These are phyloP conservation scores for Solanum boliviense DNA, from an alignment of 257 asterid genomes.

Conservation along the genomic window DNA sequence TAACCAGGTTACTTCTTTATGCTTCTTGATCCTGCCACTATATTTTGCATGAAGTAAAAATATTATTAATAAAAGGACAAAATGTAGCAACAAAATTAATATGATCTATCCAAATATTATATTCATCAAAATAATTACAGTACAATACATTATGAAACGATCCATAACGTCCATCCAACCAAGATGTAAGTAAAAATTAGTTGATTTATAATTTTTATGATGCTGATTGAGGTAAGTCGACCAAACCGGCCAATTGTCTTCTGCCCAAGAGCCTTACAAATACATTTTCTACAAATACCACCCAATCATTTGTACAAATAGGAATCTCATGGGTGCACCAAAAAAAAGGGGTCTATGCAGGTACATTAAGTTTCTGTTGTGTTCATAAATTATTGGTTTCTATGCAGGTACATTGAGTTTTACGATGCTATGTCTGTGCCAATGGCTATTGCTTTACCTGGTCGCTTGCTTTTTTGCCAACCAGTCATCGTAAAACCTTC, in stretches of 20 bases:
- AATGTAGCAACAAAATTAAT: background rate
- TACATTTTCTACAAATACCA: background rate
- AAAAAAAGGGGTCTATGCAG: background rate
- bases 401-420: conserved; percentile 86
- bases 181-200: too few relatives aligned
- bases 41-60: background rate
- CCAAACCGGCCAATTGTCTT: too few relatives aligned
- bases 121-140: too few relatives aligned
- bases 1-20: background rate
- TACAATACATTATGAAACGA: too few relatives aligned
- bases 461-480: conserved; percentile 84
- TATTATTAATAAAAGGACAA: background rate
- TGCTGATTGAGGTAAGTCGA: too few relatives aligned
- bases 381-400: background rate
- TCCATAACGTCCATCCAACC: too few relatives aligned
- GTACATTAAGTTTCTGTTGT: background rate
- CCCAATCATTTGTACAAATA: background rate
- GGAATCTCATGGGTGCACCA: background rate
- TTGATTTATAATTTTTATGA: too few relatives aligned
- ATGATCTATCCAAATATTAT: too few relatives aligned
- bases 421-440: conserved; percentile 96
- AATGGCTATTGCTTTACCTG: conserved; percentile 92
- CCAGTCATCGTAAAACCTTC: conserved; percentile 98
- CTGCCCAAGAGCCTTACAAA: too few relatives aligned
- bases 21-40: background rate